Evolutionary conservation across 129 eudicot genomes (phyloP), one percentile per base, ranked within the genome.

Genomic region (Helianthus annuus): DNA sequence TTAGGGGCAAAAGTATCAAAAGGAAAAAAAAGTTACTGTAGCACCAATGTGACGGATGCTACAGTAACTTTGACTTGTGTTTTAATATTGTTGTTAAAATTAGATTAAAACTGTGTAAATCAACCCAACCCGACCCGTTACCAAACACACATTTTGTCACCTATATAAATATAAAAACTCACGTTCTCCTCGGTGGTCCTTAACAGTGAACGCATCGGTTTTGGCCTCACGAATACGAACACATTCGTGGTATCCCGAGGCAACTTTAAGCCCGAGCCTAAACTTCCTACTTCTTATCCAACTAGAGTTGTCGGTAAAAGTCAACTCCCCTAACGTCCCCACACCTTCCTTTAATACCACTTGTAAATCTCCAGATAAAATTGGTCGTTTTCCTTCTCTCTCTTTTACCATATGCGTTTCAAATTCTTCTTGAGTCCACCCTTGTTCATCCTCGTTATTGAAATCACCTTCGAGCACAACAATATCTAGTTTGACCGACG

Each of bases 381-480:
- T 97, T 6, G 99, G 97, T 48, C 99, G 81, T 82, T 88, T 95
- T 57, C 99, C 99, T 81, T 95, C 99, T 70, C 99, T 88, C 86
- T 95, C 99, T 82, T 88, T 95, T 57, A 95, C 97, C 75, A 90
- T 60, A 72, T 95, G 99, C 51, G 91, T 83, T 71, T 95, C 99
- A 58, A 95, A 95, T 34, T 88, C 97, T 72, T 95, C 99, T 78
- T 79, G 85, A 68, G 83, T 86, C 99, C 99, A 95, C 8, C 87
- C 92, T 49, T 91, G 94, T 53, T 88, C 96, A 59, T 86, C 97
- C 69, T 95, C 99, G 13, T 88, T 84, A 70, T 88, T 95, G 74
- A 95, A 95, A 85, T 95, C 99, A 24, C 99, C 99, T 91, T 95
- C 96, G 44, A 95, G 97, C 71, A 95, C 97, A 34, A 95, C 97